Percentiles rank a stretch among this genome's conserved stretches.
Evolutionary conservation across 345 rosid species (phyloP).

Genomic region (Sisymbrium altissimum): DNA sequence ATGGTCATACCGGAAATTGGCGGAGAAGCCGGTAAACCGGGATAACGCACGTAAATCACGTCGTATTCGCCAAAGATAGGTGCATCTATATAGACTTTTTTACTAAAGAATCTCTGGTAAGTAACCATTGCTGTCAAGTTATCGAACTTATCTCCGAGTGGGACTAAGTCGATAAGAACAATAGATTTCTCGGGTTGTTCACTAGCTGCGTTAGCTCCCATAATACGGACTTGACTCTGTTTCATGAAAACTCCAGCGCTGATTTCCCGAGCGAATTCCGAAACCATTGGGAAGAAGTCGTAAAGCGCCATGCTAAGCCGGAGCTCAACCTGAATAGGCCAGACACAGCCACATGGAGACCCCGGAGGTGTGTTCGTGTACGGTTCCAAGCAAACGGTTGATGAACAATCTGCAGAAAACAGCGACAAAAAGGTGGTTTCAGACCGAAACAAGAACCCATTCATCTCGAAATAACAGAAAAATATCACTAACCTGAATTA

Average conservation of each 20-base stretch:
- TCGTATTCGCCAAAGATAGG: slow-evolving; percentile 73
- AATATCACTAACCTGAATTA: slow-evolving; percentile 55
- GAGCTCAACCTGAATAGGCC: slow-evolving; percentile 91
- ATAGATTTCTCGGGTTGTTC: slow-evolving; percentile 81
- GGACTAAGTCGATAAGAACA: slow-evolving; percentile 85
- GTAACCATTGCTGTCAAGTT: slow-evolving; percentile 71
- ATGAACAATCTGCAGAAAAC: slow-evolving; percentile 62
- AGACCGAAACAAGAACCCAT: neutral
- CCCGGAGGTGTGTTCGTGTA: slow-evolving; percentile 92
- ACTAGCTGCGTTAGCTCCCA: slow-evolving; percentile 89
- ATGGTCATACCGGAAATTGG: slow-evolving; percentile 54
- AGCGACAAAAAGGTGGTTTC: slow-evolving; percentile 13
- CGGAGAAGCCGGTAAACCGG: slow-evolving; percentile 90
- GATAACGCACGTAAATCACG: slow-evolving; percentile 80
- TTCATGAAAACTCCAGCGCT: slow-evolving; percentile 89
- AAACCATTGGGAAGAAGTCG: slow-evolving; percentile 93
- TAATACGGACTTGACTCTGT: slow-evolving; percentile 92
- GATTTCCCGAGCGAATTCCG: slow-evolving; percentile 76
- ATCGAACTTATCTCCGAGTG: slow-evolving; percentile 74
- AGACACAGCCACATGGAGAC: slow-evolving; percentile 88
- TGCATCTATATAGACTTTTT: slow-evolving; percentile 62
- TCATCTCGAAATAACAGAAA: neutral
- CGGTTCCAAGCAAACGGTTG: slow-evolving; percentile 72
- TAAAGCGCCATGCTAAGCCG: slow-evolving; percentile 76
- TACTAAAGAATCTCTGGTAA: slow-evolving; percentile 83